These are phyloP conservation scores for Vanrija sp. DNA, from an alignment of 1,284 basidiomycete species.

Conservation along the genomic window DNA sequence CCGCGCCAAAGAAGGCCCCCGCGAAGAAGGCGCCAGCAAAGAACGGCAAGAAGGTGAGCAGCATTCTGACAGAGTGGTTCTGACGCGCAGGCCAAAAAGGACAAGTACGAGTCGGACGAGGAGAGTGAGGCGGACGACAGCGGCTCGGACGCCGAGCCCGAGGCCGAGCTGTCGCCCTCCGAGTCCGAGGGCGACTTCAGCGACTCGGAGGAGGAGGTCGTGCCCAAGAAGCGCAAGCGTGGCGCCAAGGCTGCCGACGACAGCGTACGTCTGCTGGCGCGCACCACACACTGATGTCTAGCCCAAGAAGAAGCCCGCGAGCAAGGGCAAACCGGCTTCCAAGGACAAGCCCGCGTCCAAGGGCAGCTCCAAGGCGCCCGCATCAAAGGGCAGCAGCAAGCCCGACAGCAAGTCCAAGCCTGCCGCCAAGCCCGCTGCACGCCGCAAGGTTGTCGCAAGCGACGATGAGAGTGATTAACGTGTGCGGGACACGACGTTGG, in stretches of 20 bases:
- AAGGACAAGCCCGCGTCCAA: constrained; percentile 10
- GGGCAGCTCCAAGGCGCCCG: constrained; percentile 2
- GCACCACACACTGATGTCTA: not conserved
- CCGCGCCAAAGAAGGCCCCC: not conserved
- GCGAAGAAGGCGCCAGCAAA: not conserved
- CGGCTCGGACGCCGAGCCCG: constrained; percentile 11
- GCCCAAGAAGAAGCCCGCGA: constrained; percentile 1
- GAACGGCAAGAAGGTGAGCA: not conserved
- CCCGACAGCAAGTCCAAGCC: constrained; percentile 2
- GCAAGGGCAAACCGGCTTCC: constrained; percentile 1
- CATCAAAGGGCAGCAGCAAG: constrained; percentile 5
- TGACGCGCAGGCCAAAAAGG: constrained; percentile 48
- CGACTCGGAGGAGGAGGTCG: constrained; percentile 2
- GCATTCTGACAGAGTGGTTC: not conserved
- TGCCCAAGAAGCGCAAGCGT: not conserved
- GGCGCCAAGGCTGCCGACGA: not conserved
- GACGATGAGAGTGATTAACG: not conserved
- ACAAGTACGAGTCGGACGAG: constrained; percentile 7
- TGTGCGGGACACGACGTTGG: not conserved
- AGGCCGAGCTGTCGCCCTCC: not conserved
- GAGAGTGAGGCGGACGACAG: constrained; percentile 22
- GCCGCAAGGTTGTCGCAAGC: constrained; percentile 2
- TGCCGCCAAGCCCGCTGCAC: not conserved
- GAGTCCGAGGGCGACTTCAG: constrained; percentile 8
- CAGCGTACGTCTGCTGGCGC: not conserved